Conservation (phyloP, 1,284 basidiomycete species). For the Cutaneotrichosporon dermatis region DNA sequence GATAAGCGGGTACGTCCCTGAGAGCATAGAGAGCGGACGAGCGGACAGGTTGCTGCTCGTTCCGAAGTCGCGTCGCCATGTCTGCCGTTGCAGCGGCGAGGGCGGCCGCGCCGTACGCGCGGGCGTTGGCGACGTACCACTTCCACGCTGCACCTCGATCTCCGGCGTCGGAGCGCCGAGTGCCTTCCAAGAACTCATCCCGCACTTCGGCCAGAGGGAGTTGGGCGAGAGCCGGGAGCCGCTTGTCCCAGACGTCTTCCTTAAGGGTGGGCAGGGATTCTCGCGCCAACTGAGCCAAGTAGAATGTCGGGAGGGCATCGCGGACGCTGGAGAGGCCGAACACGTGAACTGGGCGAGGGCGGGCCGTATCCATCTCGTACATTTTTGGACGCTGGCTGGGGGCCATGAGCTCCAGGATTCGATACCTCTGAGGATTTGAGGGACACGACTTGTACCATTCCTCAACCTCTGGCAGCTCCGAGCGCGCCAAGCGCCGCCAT, state of each 20-base stretch:
- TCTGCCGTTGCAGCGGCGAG: background rate
- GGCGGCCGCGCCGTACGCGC: background rate
- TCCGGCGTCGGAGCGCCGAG: background rate
- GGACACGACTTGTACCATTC: background rate
- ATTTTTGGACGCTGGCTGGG: too few species aligned
- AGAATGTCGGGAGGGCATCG: too few species aligned
- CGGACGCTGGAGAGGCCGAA: too few species aligned
- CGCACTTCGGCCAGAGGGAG: background rate
- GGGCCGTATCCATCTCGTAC: too few species aligned
- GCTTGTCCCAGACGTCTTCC: too few species aligned
- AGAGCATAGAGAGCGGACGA: background rate
- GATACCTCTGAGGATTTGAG: too few species aligned
- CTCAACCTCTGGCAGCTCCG: background rate
- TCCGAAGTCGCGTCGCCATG: background rate
- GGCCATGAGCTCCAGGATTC: too few species aligned
- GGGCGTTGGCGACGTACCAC: background rate
- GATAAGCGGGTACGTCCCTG: background rate
- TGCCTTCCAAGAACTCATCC: background rate
- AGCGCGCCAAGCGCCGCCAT: background rate
- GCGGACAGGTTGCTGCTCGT: slow-evolving; percentile 3
- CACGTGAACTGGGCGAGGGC: too few species aligned
- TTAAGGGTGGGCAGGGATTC: background rate
- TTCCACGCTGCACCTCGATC: background rate
- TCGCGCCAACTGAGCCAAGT: background rate
- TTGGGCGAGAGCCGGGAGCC: background rate